These are phyloP conservation scores for Fagopyrum homotropicum DNA, from an alignment of 148 eudicot species.

Conservation along the genomic window DNA sequence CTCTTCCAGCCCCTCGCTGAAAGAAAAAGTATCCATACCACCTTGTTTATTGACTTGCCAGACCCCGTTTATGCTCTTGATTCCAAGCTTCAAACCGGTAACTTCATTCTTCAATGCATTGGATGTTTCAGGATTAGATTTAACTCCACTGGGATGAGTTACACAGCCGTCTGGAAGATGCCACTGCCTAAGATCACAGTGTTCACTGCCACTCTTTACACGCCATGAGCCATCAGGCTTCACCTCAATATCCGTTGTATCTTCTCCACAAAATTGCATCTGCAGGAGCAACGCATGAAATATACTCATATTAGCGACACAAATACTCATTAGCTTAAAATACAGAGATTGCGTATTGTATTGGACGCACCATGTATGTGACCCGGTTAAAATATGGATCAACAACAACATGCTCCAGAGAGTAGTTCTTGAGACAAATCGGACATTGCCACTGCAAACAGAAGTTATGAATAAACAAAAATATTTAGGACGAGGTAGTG, in stretches of 20 bases:
- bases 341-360: not conserved
- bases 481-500: not conserved
- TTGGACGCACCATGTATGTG: slow-evolving; percentile 50
- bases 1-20: slow-evolving; percentile 30
- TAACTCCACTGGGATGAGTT: slow-evolving; percentile 26
- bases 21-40: slow-evolving; percentile 27
- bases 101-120: slow-evolving; percentile 45
- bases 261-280: slow-evolving; percentile 80
- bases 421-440: slow-evolving; percentile 83
- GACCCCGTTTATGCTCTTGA: slow-evolving; percentile 43
- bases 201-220: slow-evolving; percentile 60
- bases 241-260: slow-evolving; percentile 80
- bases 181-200: slow-evolving; percentile 53
- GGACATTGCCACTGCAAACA: slow-evolving; percentile 90
- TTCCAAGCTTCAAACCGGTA: slow-evolving; percentile 49
- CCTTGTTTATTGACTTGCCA: slow-evolving; percentile 61
- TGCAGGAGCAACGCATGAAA: slow-evolving; percentile 19
- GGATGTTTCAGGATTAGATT: slow-evolving; percentile 36
- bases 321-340: not conserved
- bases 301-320: not conserved
- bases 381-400: slow-evolving; percentile 95
- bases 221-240: slow-evolving; percentile 99
- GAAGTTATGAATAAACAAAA: slow-evolving; percentile 1
- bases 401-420: slow-evolving; percentile 68
- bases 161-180: slow-evolving; percentile 58